Base-by-base conservation (phyloP, 2,329 filamentous ascomycete species). In the Endocalyx cinctus region DNA sequence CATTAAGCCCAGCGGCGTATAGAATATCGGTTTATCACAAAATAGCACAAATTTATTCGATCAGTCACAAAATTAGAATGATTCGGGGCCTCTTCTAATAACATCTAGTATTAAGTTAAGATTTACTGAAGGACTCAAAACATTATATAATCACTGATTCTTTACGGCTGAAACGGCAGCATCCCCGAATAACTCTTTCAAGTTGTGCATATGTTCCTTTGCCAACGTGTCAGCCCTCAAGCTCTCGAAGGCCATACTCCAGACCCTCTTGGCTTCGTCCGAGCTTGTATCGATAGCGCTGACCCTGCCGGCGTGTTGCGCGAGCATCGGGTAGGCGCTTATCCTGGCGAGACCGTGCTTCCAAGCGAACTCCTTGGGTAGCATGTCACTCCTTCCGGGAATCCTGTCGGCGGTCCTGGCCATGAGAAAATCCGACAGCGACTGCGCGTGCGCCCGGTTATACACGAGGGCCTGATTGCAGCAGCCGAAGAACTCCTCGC, bases 271-370 rank as follows among this genome's bases (percentile, higher is more conserved):
- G 10, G 53, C 53, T 28, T 56, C 52, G n/a, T 49, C 42, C 16
- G 39, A 41, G 18, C 45, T 52, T 8, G 53, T 56, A n/a, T 47
- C 48, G 3, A 47, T 55, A 1, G 52, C 53, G 36, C 52, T 55
- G 13, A 54, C 45, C 20, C 48, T 39, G 4, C 53, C 53, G 1
- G 48, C 39, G 31, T 56, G 53, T 28, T 56, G 53, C n/a, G 50
- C 53, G n/a, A 55, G 36, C 53, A 56, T 56, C 28, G 53, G 53
- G 30, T 56, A 56, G 10, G 52, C 53, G 18, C 52, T 56, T 4
- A 56, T 25, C 25, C 53, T 45, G 25, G 53, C 51, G 13, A 56
- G 44, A 7, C 53, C 53, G 22, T 43, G 44, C 5, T 55, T 34
- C 41, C 47, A 54, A 5, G 53, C 53, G 33, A 52, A 56, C 10